Base-by-base conservation (phyloP, 768 basidiomycete species). In the Macrolepiota dolichaula region DNA sequence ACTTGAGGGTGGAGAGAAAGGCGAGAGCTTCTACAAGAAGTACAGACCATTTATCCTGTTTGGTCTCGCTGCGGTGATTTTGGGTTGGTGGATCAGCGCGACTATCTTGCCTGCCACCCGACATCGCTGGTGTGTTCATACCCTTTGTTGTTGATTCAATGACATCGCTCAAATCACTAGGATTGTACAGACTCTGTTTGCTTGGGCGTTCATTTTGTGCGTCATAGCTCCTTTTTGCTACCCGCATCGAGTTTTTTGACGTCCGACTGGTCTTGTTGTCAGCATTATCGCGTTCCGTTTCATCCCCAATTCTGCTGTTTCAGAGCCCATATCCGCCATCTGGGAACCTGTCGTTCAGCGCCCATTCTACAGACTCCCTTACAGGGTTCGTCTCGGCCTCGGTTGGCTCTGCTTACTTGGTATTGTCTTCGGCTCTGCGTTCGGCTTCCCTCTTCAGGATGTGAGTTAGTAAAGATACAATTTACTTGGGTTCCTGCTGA, bases 51-150 rank as follows among this genome's bases (percentile, higher is more conserved):
- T 74, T 65, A 69, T 85, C 51, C 75, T 92, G 37, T 72, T 71
- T 51, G 83, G 66, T 15, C 63, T 87, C 0, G 88, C 86, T 10
- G 67, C 78, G 12, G 69, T 87, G 53, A 91, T 94, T 64, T 76
- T 93, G 46, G 92, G 83, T 44, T 94, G 92, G 92, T 94, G 92
- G 92, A 86, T 94, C 37, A 88, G 87, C 62, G 74, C 92, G 9
- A 92, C 84, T 0, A 70, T 92, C 12, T 73, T 94, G 52, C 66
- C 76, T 57, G 85, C 79, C 4, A 93, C 92, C 2, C 84, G 92
- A 55, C 86, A 84, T 72, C 80, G 90, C 76, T 94, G 92, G 90
- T 84, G 74, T 62, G 77, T 69, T 47, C 65, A 61, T 44, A 25
- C 10, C 32, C n/a, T 56, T 63, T 60, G n/a, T 63, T 24, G 37